Base-by-base conservation (phyloP, 2,329 filamentous ascomycete genomes). In the Colletotrichum theobromicola region DNA sequence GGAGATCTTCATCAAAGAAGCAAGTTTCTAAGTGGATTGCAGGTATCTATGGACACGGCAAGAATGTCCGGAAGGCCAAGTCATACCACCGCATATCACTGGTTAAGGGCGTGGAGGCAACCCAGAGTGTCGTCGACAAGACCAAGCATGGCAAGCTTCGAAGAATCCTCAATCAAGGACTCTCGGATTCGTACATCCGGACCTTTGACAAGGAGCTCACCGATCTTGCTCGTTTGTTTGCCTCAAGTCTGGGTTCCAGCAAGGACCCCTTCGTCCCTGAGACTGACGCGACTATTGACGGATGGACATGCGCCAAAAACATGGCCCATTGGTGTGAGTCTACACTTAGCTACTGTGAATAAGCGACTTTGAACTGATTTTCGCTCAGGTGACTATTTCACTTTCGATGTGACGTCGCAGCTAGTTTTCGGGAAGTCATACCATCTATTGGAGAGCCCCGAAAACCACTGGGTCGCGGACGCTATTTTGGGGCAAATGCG, bases 61-160 rank as follows among this genome's bases (percentile, higher is more conserved):
- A 42, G 8, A 72, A 72, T 28, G 70, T 72, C 4, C 37, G 58
- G 3, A 72, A 72, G 21, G 53, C 63, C 55, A 55, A 62, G 26
- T 62, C 70, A 4, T 72, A 72, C 32, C 70, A 68, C 26, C 57
- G 68, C 24, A 50, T 71, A 5, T 71, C 68, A 6, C 34, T 71
- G 8, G 26, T 71, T 7, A 71, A 66, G n/a, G 61, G 68, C 15
- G 68, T 71, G 2, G 68, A 71, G 28, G 68, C 68, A 9, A 66
- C 68, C 4, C 68, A 71, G 10, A 71, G 68, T 28, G 65, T 72
- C 8, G 63, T 67, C 21, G 70, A 72, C 37, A 72, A 72, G 55
- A 63, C 24, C 12, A 63, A 68, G 32, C 70, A 72, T 21, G 70
- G 55, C 7, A 72, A 68, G 12, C 65, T 68, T 13, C 55, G 65